These are phyloP conservation scores for Kentomonas sorsogonicus DNA, from an alignment of 208 protist genomes.

Conservation along the genomic window DNA sequence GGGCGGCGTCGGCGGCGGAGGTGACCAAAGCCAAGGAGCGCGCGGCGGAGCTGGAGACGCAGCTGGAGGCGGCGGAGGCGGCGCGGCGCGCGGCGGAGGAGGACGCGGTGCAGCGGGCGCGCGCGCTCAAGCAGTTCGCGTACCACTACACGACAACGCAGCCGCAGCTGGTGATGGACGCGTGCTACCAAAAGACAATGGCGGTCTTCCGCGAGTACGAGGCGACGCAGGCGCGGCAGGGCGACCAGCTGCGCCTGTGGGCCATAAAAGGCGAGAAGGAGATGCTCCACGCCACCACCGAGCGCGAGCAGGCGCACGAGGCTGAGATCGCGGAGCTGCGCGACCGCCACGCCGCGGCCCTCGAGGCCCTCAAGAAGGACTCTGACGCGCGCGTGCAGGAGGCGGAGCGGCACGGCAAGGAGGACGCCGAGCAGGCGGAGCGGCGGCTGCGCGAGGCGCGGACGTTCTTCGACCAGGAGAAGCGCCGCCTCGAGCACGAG, in stretches of 20 bases:
- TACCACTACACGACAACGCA: constrained; percentile 3
- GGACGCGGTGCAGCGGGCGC: constrained; percentile 8
- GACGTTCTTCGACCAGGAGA: constrained; percentile 25
- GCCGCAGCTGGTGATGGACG: constrained; percentile 3
- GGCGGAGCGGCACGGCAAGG: constrained; percentile 1
- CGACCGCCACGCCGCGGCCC: constrained; percentile 13
- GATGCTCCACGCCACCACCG: constrained; percentile 14
- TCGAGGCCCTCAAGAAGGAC: constrained; percentile 19
- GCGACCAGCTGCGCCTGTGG: no score
- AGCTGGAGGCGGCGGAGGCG: constrained; percentile 16
- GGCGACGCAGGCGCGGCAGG: no score
- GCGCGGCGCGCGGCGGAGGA: no score
- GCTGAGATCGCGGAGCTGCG: constrained; percentile 21
- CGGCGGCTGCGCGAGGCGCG: constrained; percentile 11
- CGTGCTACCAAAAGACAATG: constrained; percentile 3
- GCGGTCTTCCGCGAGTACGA: constrained; percentile 12
- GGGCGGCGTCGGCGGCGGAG: background rate
- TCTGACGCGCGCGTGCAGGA: constrained; percentile 9
- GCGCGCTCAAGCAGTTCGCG: background rate
- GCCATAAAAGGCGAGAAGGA: constrained; percentile 8
- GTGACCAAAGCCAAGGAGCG: constrained; percentile 17
- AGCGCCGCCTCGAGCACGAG: constrained; percentile 21
- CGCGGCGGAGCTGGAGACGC: constrained; percentile 17
- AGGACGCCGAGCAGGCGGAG: constrained; percentile 15
- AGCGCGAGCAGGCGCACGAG: constrained; percentile 17